Evolutionary conservation across 2,329 filamentous ascomycete genomes (phyloP), one percentile per base, ranked within the genome.

Genomic region (Microdochium paspali): DNA sequence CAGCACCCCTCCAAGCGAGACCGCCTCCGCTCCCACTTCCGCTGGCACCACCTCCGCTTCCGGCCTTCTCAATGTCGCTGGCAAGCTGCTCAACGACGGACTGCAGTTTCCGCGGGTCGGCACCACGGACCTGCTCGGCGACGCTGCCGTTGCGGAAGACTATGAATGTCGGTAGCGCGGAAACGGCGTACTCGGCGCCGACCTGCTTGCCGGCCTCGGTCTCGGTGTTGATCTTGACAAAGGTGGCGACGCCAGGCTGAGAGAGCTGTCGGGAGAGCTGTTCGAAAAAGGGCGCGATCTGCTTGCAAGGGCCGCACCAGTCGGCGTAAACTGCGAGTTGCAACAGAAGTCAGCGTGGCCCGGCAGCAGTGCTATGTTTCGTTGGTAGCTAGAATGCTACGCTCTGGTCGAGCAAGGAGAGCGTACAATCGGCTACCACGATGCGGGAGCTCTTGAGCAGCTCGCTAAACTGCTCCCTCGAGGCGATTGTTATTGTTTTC

Each of bases 391-490:
- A 10, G 5, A 35, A n/a, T 6, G 6, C 15, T 12, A 18, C 15
- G 31, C 15, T n/a, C 31, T 9, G 31, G 31, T 18, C n/a, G 26
- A 39, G 43, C 46, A 40, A 46, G 44, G 50, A 49, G 48, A 51
- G 74, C 87, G 77, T 73, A 95, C 90, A 96, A 69, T 95, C 87
- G 60, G 85, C 83, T 47, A 97, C 84, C 39, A 97, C 87, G 50
- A 95, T 80, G 54, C 79, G 80, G 28, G 87, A 90, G 47, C 77
- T 80, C 51, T 77, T 77, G 51, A 95, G 74, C 51, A 93, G 67
- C 26, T 70, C 67, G 57, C 74, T 76, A 58, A 94, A 84, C 61
- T 91, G 82, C 58, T 72, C 71, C 23, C 67, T 61, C 1, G 79
- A 82, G 53, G 68, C 65, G 52, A 83, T 79, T 46, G 69, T 60